phyloP scores from a whole-genome alignment of 805 yeast species.

The Hanseniaspora thailandica region DNA sequence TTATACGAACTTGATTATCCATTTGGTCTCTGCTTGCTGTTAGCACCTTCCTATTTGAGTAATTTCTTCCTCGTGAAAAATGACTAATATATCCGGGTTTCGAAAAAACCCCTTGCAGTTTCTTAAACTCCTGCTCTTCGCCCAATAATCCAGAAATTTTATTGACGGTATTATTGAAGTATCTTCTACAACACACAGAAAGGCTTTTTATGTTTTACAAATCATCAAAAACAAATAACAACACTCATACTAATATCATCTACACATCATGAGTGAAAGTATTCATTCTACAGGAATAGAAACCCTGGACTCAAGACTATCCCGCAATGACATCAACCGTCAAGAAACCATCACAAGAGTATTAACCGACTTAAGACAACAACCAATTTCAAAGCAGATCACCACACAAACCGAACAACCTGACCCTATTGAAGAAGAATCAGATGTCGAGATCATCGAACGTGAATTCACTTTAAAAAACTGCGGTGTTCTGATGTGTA shows the following conservation, averaged over 20 bases:
- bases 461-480: slow-evolving; percentile 8
- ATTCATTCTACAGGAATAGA: neutral
- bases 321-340: neutral
- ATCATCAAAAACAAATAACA: neutral
- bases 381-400: slow-evolving; percentile 1
- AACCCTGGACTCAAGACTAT: neutral
- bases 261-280: neutral
- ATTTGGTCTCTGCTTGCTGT: too few species aligned
- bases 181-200: too few species aligned
- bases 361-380: slow-evolving; percentile 3
- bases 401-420: neutral
- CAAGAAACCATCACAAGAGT: neutral
- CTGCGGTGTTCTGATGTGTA: neutral
- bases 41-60: too few species aligned
- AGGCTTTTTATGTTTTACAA: too few species aligned
- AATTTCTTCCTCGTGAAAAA: too few species aligned
- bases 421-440: neutral
- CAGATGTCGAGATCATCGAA: neutral
- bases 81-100: too few species aligned
- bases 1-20: too few species aligned
- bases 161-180: too few species aligned
- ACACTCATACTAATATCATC: neutral
- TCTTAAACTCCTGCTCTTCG: too few species aligned
- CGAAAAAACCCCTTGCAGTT: too few species aligned
- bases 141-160: too few species aligned